Base-by-base conservation (phyloP, 2,329 filamentous ascomycete genomes). In the Albophoma yamanashiensis region DNA sequence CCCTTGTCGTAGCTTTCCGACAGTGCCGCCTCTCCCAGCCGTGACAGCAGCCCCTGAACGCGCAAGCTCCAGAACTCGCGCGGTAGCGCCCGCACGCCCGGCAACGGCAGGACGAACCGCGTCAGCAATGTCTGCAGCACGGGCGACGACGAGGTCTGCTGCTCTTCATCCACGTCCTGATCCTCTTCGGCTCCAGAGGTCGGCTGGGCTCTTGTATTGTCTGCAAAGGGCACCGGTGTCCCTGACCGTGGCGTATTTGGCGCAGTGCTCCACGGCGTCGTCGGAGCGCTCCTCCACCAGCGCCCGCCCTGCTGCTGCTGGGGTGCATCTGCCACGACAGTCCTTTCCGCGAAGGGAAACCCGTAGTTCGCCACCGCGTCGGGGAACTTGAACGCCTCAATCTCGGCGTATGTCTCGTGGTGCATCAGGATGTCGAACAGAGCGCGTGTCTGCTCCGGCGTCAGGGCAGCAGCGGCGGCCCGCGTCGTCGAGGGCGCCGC, bases 1-100 rank as follows among this genome's bases (percentile, higher is more conserved):
- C 88, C 89, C 72, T 91, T 91, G 70, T 93, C 89, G 67, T 92
- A 93, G 69, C 88, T 91, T 71, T 93, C 89, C 1, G 88, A 91
- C 39, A 93, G 76, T 57, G 90, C 84, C 2, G 85, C 88, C 39
- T 85, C 80, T 11, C 81, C 85, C 59, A 93, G 75, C 66, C 84
- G 79, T 65, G 76, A 74, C 65, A 90, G 76, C 20, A 91, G 71
- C 1, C 79, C 79, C 64, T 84, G 80, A 31, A 88, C 76, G 53
- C 83, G 79, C n/a, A 79, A 76, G 40, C 78, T 78, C 87, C 87
- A 91, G 71, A 89, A 90, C 3, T 83, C 82, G 1, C 76, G 69
- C 0, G 83, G 79, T 2, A 93, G 76, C 61, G 86, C 82, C 57
- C 79, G 79, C 45, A 91, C 71, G 0, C 87, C 88, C 0, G 89